These are phyloP conservation scores for Toxicodendron radicans DNA, from an alignment of 345 rosid species.

Conservation along the genomic window DNA sequence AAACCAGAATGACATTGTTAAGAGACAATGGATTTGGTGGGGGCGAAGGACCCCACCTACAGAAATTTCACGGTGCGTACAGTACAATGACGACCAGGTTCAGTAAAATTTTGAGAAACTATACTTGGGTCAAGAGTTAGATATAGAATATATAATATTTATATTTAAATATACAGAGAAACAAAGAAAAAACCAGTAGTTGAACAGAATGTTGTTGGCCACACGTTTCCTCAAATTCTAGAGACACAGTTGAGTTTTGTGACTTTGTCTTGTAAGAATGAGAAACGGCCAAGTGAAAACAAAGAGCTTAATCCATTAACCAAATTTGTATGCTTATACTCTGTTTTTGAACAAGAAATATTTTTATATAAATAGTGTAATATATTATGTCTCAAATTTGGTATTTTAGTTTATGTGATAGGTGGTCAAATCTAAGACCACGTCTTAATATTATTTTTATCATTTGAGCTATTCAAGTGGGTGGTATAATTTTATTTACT, in stretches of 20 bases:
- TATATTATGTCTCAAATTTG: no score
- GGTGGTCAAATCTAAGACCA: no score
- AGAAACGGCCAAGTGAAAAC: not conserved
- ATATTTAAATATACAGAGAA: not conserved
- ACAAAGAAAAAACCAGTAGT: conserved; percentile 13
- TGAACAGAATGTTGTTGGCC: conserved; percentile 31
- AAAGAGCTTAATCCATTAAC: not conserved
- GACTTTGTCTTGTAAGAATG: not conserved
- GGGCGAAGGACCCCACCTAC: conserved; percentile 22
- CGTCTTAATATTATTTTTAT: no score
- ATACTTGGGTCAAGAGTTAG: not conserved
- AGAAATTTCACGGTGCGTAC: not conserved
- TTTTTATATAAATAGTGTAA: no score
- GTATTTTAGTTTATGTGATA: no score
- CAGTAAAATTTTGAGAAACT: not conserved
- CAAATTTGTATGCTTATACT: no score
- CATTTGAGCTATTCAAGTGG: no score
- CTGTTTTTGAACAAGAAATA: no score
- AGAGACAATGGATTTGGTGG: conserved; percentile 12
- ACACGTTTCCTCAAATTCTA: conserved; percentile 26
- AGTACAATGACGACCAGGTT: not conserved
- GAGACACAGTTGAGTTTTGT: not conserved
- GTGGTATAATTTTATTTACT: no score
- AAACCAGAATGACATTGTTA: conserved; percentile 30
- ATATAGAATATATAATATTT: not conserved